Evolutionary conservation across 192 early-diverging fungal genomes (phyloP), one percentile per base, ranked within the genome.

Genomic region (Podila verticillata): DNA sequence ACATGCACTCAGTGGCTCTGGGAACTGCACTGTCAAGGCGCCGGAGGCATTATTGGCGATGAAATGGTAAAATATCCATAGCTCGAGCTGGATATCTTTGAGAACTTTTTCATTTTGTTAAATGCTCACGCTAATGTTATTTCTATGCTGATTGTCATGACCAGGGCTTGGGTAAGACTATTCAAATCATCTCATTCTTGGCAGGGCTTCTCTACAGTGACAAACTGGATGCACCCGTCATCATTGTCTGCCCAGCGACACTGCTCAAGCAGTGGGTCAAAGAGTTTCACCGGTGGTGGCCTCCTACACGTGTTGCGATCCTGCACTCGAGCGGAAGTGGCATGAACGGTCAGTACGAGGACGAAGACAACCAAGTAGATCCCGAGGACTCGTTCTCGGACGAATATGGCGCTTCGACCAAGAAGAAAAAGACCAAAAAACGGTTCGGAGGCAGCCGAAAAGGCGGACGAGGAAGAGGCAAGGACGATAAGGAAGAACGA

Each of bases 41-140:
- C 92, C 0, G 97, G 97, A 3, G 97, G 97, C 0, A 93, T 99
- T 28, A 84, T 98, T 28, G 96, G 95, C 28, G 96, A 98, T 82
- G 95, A 97, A 75, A 97, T 98, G 96, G 91, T 90, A 80, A 66
- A 59, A 44, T 44, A 26, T 17, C 9, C 3, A 26, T 7, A 17
- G 28, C 3, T 32, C 9, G 8, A 58, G 0, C 22, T 15, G 0
- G 20, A n/a, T n/a, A n/a, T n/a, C n/a, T n/a, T n/a, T n/a, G n/a
- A n/a, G n/a, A n/a, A n/a, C n/a, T 32, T 75, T 22, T 32, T 39
- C 34, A 15, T 29, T 29, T 57, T 35, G 7, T 7, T 30, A 30
- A 17, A 26, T 17, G 24, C 29, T 28, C 6, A 48, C 30, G 30
- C 48, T 61, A 39, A 70, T 31, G 12, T 64, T 48, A 20, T 80